Percentiles rank a stretch among this genome's conserved stretches.
These are phyloP conservation scores for Annona squamosa DNA, from an alignment of 164 flowering plant genomes.

Conservation along the genomic window DNA sequence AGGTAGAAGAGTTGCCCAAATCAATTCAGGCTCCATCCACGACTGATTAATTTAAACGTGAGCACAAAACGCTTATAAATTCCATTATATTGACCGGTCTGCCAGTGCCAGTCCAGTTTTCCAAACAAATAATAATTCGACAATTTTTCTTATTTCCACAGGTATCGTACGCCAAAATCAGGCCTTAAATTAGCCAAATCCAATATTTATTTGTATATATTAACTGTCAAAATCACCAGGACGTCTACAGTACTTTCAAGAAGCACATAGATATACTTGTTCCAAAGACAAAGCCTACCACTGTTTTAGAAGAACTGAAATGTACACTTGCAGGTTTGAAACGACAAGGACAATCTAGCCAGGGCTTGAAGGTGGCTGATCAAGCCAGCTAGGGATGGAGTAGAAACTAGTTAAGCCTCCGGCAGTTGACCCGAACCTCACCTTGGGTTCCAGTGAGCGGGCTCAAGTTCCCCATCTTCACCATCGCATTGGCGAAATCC, in stretches of 20 bases:
- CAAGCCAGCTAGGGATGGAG: neutral
- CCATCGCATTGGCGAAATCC: constrained; percentile 30
- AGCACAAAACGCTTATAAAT: too few relatives aligned
- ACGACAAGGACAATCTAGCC: neutral
- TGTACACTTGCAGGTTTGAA: neutral
- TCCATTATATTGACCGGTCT: too few relatives aligned
- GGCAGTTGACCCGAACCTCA: constrained; percentile 16
- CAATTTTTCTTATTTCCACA: too few relatives aligned
- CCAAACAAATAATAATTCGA: too few relatives aligned
- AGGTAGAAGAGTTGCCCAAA: too few relatives aligned
- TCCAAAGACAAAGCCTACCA: neutral
- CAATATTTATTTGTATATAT: too few relatives aligned
- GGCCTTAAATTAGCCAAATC: too few relatives aligned
- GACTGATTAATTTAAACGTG: too few relatives aligned
- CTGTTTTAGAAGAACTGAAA: neutral
- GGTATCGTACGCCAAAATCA: too few relatives aligned
- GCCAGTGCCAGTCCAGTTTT: too few relatives aligned
- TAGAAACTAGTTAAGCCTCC: constrained; percentile 7
- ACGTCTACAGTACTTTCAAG: neutral
- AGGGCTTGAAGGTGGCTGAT: neutral
- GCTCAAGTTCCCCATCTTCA: constrained; percentile 26
- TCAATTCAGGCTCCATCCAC: too few relatives aligned
- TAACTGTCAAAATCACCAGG: neutral
- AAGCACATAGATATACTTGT: neutral
- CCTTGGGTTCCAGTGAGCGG: constrained; percentile 22